Evolutionary conservation across 176 grass and related monocot genomes (phyloP).

Genomic region (Melocanna baccifera): DNA sequence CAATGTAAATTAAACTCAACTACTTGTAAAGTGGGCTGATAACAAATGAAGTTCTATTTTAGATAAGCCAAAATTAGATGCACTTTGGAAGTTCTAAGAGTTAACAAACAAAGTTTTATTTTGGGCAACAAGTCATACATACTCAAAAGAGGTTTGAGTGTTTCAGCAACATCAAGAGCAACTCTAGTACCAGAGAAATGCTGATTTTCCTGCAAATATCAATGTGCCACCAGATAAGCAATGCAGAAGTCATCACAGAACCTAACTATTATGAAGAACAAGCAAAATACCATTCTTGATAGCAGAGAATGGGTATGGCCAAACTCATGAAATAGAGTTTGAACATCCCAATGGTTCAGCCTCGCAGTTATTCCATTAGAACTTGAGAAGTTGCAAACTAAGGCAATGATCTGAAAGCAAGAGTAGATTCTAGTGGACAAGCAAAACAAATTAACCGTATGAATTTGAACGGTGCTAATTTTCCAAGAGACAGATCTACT

Average conservation of each 20-base stretch:
- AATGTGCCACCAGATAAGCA: constrained; percentile 16
- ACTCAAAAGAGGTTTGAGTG: constrained; percentile 94
- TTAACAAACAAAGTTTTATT: neutral
- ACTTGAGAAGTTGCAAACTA: constrained; percentile 83
- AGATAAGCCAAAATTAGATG: constrained; percentile 16
- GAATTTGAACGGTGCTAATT: neutral
- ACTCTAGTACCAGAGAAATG: constrained; percentile 98
- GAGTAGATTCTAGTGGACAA: constrained; percentile 1
- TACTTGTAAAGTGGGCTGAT: neutral
- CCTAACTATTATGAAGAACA: neutral
- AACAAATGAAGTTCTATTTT: neutral
- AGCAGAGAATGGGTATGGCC: constrained; percentile 96
- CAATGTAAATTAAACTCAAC: constrained; percentile 18
- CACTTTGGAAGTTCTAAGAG: neutral
- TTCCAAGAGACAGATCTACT: constrained; percentile 22
- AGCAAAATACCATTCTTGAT: constrained; percentile 79
- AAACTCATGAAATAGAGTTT: constrained; percentile 98
- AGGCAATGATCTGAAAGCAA: constrained; percentile 71
- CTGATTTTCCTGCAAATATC: constrained; percentile 85
- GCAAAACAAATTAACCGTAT: neutral
- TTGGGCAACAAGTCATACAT: constrained; percentile 26
- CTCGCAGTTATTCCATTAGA: constrained; percentile 57
- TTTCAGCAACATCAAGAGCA: constrained; percentile 94
- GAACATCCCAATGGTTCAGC: constrained; percentile 78
- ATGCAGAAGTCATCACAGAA: neutral